Evolutionary conservation across 768 basidiomycete genomes (phyloP).

Genomic region (Erythrobasidium yunnanense): DNA sequence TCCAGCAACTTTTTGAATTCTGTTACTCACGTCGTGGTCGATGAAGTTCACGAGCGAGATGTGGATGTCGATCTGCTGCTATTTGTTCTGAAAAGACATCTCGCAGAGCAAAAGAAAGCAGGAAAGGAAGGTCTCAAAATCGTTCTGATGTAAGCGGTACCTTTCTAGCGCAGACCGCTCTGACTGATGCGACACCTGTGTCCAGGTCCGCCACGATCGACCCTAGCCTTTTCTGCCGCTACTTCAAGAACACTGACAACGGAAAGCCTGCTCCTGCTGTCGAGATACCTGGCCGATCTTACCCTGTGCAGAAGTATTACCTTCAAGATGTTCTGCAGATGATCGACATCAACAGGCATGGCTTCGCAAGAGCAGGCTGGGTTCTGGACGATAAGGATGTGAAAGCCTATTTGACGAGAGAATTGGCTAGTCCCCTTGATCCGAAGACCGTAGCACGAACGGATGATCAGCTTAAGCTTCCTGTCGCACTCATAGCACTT

Average conservation of each 20-base stretch:
- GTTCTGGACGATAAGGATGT: conserved; percentile 62
- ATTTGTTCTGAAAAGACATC: conserved; percentile 72
- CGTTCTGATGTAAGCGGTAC: conserved; percentile 71
- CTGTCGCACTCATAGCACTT: conserved; percentile 67
- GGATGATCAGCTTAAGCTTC: conserved; percentile 62
- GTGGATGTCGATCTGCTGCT: conserved; percentile 82
- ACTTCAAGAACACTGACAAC: conserved; percentile 56
- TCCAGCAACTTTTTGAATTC: conserved; percentile 51
- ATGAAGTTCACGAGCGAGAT: conserved; percentile 93
- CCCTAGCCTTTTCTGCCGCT: conserved; percentile 72
- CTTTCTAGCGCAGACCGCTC: conserved; percentile 57
- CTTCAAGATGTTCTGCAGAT: conserved; percentile 42
- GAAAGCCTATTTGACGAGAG: conserved; percentile 58
- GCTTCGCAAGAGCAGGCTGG: too few species aligned
- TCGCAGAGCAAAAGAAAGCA: conserved; percentile 60
- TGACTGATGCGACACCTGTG: conserved; percentile 35
- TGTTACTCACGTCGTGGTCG: conserved; percentile 80
- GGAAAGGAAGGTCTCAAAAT: conserved; percentile 67
- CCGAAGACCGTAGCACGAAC: conserved; percentile 33
- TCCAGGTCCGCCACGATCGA: conserved; percentile 66
- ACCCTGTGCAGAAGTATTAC: conserved; percentile 70
- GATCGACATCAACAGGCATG: conserved; percentile 29
- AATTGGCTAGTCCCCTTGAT: conserved; percentile 47
- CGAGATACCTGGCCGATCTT: conserved; percentile 80
- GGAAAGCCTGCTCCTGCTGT: conserved; percentile 58